Percentiles rank a stretch among this genome's conserved stretches.
phyloP scores from a whole-genome alignment of 192 early-diverging fungal species.

The Coemansia sp. region DNA sequence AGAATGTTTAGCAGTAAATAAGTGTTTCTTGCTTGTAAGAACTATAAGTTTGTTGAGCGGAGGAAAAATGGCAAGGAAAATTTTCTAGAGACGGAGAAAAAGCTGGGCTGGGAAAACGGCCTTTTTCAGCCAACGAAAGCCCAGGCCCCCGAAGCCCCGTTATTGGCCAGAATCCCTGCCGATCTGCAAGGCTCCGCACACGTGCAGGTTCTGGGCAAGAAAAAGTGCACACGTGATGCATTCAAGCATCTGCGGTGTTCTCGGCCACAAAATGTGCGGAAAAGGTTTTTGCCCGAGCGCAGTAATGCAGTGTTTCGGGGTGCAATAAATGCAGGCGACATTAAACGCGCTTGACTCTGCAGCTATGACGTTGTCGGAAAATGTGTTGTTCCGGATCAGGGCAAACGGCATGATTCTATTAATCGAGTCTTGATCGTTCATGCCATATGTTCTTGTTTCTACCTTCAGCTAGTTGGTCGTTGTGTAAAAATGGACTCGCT shows the following conservation, averaged over 20 bases:
- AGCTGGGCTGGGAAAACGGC: slow-evolving; percentile 7
- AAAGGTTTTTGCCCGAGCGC: no score
- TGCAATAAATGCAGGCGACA: neutral
- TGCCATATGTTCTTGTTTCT: no score
- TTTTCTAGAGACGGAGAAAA: neutral
- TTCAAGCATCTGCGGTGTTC: no score
- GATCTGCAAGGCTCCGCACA: neutral
- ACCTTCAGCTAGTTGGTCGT: no score
- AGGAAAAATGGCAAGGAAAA: neutral
- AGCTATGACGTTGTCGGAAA: neutral
- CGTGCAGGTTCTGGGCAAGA: neutral
- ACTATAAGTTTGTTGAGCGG: neutral
- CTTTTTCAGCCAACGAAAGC: slow-evolving; percentile 41
- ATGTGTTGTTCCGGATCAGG: no score
- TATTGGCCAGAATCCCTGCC: slow-evolving; percentile 26
- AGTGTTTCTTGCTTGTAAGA: neutral
- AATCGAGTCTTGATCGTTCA: no score
- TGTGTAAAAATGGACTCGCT: no score
- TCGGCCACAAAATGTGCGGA: no score
- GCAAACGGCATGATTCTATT: no score
- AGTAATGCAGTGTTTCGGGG: neutral
- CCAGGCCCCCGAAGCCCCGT: slow-evolving; percentile 10
- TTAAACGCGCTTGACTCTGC: neutral
- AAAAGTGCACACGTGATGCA: neutral
- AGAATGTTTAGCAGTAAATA: slow-evolving; percentile 2